Evolutionary conservation across 2,329 filamentous ascomycete species (phyloP).

Genomic region (Monilinia laxa): DNA sequence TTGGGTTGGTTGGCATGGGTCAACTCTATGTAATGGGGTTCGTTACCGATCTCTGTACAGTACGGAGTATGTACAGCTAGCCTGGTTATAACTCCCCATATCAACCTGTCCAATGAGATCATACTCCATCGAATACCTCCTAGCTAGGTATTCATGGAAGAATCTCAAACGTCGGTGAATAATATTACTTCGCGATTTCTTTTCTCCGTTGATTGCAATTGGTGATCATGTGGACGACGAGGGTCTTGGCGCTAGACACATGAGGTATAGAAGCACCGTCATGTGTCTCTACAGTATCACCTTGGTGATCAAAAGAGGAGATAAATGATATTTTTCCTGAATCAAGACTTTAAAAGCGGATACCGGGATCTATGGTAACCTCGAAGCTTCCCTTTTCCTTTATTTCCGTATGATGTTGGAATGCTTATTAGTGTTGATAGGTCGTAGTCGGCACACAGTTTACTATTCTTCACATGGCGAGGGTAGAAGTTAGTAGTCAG

Average conservation of each 20-base stretch:
- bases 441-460: slow-evolving; percentile 1
- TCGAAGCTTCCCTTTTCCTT: background rate
- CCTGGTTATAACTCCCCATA: background rate
- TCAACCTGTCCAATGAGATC: slow-evolving; percentile 17
- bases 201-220: background rate
- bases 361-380: background rate
- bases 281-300: background rate
- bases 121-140: background rate
- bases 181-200: slow-evolving; percentile 7
- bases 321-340: background rate
- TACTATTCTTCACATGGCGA: background rate
- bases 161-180: background rate
- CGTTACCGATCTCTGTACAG: background rate
- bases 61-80: background rate
- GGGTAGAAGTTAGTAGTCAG: background rate
- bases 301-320: background rate
- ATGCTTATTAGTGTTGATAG: background rate
- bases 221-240: slow-evolving; percentile 5
- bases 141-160: background rate
- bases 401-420: background rate
- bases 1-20: slow-evolving; percentile 1
- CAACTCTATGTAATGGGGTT: background rate
- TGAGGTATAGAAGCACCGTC: background rate
- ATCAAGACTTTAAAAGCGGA: background rate
- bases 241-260: background rate